These are phyloP conservation scores for Nemania abortiva DNA, from an alignment of 2,329 filamentous ascomycete genomes.

Conservation along the genomic window DNA sequence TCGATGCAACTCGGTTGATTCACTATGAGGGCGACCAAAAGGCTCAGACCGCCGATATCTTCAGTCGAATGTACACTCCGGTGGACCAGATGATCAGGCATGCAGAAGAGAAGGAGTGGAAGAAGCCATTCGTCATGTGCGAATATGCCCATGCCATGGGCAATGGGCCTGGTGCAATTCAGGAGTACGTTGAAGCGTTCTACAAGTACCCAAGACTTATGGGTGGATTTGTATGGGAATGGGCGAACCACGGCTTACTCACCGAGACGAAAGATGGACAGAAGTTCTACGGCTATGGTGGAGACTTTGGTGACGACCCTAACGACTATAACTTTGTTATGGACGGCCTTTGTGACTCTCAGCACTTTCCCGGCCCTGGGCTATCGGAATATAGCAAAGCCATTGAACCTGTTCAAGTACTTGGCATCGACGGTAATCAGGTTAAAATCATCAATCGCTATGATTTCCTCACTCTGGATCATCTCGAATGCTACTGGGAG, in stretches of 20 bases:
- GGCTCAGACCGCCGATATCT: slow-evolving; percentile 71
- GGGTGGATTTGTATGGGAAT: slow-evolving; percentile 76
- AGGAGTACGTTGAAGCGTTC: slow-evolving; percentile 76
- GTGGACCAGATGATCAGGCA: slow-evolving; percentile 59
- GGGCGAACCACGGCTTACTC: slow-evolving; percentile 68
- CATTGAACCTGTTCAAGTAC: slow-evolving; percentile 68
- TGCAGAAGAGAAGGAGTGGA: slow-evolving; percentile 58
- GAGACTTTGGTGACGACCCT: slow-evolving; percentile 71
- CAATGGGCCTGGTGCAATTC: slow-evolving; percentile 75
- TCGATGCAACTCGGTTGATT: slow-evolving; percentile 68
- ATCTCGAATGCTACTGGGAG: slow-evolving; percentile 60
- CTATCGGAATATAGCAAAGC: slow-evolving; percentile 68
- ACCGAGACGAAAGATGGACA: slow-evolving; percentile 58
- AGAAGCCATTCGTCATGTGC: slow-evolving; percentile 69
- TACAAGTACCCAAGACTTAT: slow-evolving; percentile 69
- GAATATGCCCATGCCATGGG: slow-evolving; percentile 76
- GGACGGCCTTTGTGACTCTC: slow-evolving; percentile 64
- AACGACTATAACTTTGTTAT: slow-evolving; percentile 71
- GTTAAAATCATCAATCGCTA: slow-evolving; percentile 66
- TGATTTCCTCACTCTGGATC: slow-evolving; percentile 65
- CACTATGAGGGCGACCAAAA: slow-evolving; percentile 75
- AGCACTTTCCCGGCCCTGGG: slow-evolving; percentile 65
- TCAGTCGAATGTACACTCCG: slow-evolving; percentile 73
- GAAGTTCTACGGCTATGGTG: slow-evolving; percentile 68
- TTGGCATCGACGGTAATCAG: slow-evolving; percentile 57